phyloP scores from a whole-genome alignment of 768 basidiomycete species.

The Boletus rubescentipes region DNA sequence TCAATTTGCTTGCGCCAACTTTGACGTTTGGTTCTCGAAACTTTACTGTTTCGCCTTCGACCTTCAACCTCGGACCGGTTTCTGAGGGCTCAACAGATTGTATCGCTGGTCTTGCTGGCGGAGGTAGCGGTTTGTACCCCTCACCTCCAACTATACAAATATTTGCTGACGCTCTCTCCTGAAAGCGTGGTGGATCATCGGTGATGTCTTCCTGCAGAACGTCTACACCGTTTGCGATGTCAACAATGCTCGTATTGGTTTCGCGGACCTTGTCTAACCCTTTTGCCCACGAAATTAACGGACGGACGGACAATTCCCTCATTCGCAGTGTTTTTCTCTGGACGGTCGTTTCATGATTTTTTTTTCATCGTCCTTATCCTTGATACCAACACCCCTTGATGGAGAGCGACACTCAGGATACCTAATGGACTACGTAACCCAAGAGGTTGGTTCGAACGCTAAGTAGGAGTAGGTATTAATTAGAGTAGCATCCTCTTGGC shows the following conservation, averaged over 20 bases:
- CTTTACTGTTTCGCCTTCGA: slow-evolving; percentile 36
- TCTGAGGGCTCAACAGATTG: slow-evolving; percentile 33
- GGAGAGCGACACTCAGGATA: background rate
- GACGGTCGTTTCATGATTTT: slow-evolving; percentile 3
- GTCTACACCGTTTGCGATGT: slow-evolving; percentile 35
- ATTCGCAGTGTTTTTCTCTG: background rate
- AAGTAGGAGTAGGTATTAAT: background rate
- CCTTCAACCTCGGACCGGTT: slow-evolving; percentile 44
- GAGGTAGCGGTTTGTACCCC: slow-evolving; percentile 20
- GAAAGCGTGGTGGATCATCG: slow-evolving; percentile 33
- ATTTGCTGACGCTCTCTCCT: background rate
- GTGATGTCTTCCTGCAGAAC: slow-evolving; percentile 36
- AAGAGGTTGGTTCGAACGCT: background rate
- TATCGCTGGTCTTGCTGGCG: slow-evolving; percentile 37
- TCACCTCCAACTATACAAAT: background rate
- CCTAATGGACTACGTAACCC: background rate
- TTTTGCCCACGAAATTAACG: background rate
- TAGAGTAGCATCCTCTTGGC: slow-evolving; percentile 72
- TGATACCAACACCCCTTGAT: background rate
- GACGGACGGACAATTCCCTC: background rate
- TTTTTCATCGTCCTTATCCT: background rate
- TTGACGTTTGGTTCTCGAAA: slow-evolving; percentile 40
- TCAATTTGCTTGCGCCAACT: slow-evolving; percentile 27
- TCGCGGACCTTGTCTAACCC: slow-evolving; percentile 36
- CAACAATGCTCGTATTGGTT: slow-evolving; percentile 38